Evolutionary conservation across 75 land plant genomes (phyloP).

Genomic region (Larix kaempferi): DNA sequence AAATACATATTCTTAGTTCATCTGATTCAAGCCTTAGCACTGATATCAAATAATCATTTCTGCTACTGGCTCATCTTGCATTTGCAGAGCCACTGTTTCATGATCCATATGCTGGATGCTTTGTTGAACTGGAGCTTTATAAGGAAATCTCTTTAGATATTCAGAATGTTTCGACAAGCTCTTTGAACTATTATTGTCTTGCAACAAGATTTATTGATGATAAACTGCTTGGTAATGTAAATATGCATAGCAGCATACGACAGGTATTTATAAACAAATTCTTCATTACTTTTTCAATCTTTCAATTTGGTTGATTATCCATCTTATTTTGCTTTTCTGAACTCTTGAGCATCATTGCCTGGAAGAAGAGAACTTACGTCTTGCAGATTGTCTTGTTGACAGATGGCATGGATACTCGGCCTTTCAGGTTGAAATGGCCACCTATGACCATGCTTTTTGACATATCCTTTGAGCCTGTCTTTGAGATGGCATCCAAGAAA

Average conservation of each 20-base stretch:
- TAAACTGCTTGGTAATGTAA: slow-evolving; percentile 38
- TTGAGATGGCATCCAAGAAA: slow-evolving; percentile 30
- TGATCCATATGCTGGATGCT: slow-evolving; percentile 72
- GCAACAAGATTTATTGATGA: slow-evolving; percentile 84
- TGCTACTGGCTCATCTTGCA: not conserved
- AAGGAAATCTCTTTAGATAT: not conserved
- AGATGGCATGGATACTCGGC: slow-evolving; percentile 92
- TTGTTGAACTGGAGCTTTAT: slow-evolving; percentile 28
- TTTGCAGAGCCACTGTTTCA: slow-evolving; percentile 75
- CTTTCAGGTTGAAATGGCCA: slow-evolving; percentile 79
- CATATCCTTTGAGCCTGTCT: slow-evolving; percentile 55
- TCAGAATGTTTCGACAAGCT: not conserved
- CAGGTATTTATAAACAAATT: slow-evolving; percentile 48
- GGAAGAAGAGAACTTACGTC: slow-evolving; percentile 10
- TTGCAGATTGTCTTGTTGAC: slow-evolving; percentile 75
- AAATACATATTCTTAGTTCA: not conserved
- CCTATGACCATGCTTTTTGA: slow-evolving; percentile 59
- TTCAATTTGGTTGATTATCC: not conserved
- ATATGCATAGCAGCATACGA: slow-evolving; percentile 35
- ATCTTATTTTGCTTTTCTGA: not conserved
- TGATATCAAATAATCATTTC: not conserved
- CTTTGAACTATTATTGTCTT: slow-evolving; percentile 32
- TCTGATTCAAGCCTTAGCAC: not conserved
- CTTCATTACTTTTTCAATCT: slow-evolving; percentile 2
- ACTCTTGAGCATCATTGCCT: not conserved